Evolutionary conservation across 805 yeast genomes (phyloP).

Genomic region (Yarrowia sp.): DNA sequence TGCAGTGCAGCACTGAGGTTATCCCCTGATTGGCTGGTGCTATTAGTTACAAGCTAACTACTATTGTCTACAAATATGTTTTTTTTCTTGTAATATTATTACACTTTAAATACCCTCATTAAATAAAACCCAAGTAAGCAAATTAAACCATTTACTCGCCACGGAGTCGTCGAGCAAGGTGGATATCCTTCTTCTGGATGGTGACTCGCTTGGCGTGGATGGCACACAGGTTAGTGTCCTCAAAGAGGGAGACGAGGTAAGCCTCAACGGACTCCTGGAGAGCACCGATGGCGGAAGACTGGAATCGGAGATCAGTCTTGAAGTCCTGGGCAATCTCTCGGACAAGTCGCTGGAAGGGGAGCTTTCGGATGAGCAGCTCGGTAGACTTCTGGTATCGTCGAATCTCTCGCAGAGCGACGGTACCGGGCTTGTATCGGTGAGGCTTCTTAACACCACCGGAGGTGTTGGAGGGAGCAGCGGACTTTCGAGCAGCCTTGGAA

Average conservation of each 20-base stretch:
- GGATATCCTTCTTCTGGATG: constrained; percentile 87
- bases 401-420: constrained; percentile 88
- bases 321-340: constrained; percentile 87
- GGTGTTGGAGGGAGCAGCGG: constrained; percentile 68
- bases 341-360: constrained; percentile 87
- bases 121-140: constrained; percentile 33
- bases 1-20: background rate
- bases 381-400: constrained; percentile 90
- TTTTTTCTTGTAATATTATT: constrained; percentile 10
- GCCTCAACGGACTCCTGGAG: constrained; percentile 90
- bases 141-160: constrained; percentile 65
- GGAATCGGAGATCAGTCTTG: constrained; percentile 85
- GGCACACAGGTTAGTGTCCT: constrained; percentile 89
- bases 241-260: constrained; percentile 78
- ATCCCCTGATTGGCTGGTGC: too few relatives aligned
- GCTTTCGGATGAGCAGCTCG: constrained; percentile 81
- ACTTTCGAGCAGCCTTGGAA: constrained; percentile 86
- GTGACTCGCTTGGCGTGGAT: constrained; percentile 93
- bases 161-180: constrained; percentile 87
- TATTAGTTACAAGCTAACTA: background rate
- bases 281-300: constrained; percentile 86
- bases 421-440: constrained; percentile 94
- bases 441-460: constrained; percentile 90
- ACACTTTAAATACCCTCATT: constrained; percentile 25
- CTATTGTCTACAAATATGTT: background rate